phyloP scores from a whole-genome alignment of 352 stramenopile species.

The Globisporangium rhizosaccharum region DNA sequence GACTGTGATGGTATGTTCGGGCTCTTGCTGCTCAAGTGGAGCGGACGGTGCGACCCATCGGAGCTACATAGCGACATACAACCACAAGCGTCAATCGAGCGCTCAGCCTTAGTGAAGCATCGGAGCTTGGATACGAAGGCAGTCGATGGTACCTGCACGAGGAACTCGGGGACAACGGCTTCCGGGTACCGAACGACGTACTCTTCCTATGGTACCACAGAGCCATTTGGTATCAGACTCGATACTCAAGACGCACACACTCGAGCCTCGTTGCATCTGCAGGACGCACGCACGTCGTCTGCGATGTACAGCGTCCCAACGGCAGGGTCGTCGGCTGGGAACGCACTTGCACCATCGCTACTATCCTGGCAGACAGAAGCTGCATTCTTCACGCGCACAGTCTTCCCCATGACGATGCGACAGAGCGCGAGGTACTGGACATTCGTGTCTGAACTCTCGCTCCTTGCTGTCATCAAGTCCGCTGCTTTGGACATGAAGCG shows the following conservation, averaged over 20 bases:
- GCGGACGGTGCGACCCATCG: neutral
- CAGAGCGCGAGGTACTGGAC: conserved; percentile 60
- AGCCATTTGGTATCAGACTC: too few relatives aligned
- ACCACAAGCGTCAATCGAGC: neutral
- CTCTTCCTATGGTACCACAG: conserved; percentile 33
- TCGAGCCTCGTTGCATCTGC: too few relatives aligned
- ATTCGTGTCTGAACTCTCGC: neutral
- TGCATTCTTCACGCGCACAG: conserved; percentile 18
- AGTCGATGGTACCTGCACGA: conserved; percentile 40
- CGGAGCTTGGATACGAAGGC: neutral
- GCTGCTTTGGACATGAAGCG: neutral
- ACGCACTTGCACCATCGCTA: conserved; percentile 7
- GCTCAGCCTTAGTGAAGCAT: neutral
- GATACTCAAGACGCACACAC: too few relatives aligned
- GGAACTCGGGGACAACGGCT: conserved; percentile 68
- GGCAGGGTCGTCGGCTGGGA: conserved; percentile 20
- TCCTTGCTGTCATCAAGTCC: neutral
- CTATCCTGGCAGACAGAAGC: neutral
- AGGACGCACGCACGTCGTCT: conserved; percentile 19
- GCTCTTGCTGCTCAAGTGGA: neutral
- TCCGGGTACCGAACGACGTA: conserved; percentile 59
- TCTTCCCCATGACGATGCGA: conserved; percentile 59
- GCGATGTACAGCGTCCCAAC: conserved; percentile 37
- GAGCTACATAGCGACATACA: neutral
- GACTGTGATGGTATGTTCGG: conserved; percentile 1